Conservation (phyloP, 192 early-diverging fungal species). For the Entomortierella lignicola region DNA sequence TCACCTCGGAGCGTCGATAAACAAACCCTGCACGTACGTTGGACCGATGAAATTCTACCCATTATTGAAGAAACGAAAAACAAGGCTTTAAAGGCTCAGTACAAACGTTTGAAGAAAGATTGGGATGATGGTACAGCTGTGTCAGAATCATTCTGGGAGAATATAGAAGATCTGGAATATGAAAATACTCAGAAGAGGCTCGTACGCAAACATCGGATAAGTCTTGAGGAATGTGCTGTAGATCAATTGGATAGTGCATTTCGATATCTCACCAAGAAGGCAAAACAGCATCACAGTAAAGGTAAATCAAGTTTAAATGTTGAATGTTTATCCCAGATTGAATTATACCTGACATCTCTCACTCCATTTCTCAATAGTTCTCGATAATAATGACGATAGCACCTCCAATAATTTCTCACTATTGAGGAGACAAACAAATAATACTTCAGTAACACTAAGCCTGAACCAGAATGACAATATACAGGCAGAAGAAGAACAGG, state of each 20-base stretch:
- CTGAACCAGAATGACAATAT: too few species aligned
- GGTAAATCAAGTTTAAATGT: neutral
- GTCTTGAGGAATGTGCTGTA: slow-evolving; percentile 13
- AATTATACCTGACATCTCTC: too few species aligned
- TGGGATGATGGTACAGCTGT: slow-evolving; percentile 2
- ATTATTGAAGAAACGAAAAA: slow-evolving; percentile 18
- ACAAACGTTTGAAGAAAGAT: slow-evolving; percentile 14
- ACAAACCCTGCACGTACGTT: slow-evolving; percentile 8
- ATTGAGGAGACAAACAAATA: too few species aligned
- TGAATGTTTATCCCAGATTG: too few species aligned
- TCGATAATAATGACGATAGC: too few species aligned
- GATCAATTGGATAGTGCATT: slow-evolving; percentile 20
- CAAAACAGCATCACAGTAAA: slow-evolving; percentile 10
- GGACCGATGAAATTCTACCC: slow-evolving; percentile 15
- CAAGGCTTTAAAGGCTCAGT: slow-evolving; percentile 6
- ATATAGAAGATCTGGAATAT: slow-evolving; percentile 14
- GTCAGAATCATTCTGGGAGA: slow-evolving; percentile 9
- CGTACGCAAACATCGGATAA: slow-evolving; percentile 22
- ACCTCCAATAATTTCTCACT: too few species aligned
- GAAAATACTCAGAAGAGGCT: slow-evolving; percentile 11
- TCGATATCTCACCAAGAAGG: slow-evolving; percentile 15
- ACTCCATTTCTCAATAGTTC: too few species aligned
- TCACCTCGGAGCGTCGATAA: slow-evolving; percentile 9
- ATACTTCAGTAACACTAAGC: too few species aligned
- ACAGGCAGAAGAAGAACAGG: too few species aligned